Conservation (phyloP, 306 rosid genomes). For the Albizia julibrissin region DNA sequence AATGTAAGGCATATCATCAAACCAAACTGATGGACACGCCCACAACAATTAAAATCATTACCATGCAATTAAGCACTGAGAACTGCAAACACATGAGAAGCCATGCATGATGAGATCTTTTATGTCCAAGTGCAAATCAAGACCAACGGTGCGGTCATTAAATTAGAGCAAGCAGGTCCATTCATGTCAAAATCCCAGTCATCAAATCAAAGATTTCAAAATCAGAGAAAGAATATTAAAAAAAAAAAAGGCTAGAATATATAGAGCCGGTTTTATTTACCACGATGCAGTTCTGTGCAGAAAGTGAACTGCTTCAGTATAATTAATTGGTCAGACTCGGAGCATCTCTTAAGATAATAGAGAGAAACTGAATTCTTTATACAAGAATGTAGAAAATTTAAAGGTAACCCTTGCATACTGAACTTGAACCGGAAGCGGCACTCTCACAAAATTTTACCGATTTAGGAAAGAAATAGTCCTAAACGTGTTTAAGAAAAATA, state of each 20-base stretch:
- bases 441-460: not conserved
- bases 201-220: not conserved
- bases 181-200: not conserved
- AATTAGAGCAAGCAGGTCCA: slow-evolving; percentile 4
- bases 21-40: slow-evolving; percentile 17
- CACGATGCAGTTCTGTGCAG: not conserved
- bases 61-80: not conserved
- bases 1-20: not conserved
- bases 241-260: not conserved
- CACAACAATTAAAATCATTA: slow-evolving; percentile 6
- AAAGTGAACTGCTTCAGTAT: slow-evolving; percentile 9
- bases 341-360: not conserved
- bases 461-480: not conserved
- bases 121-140: slow-evolving; percentile 18
- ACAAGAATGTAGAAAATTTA: slow-evolving; percentile 3
- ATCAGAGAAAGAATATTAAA: not conserved
- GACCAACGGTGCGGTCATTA: slow-evolving; percentile 14
- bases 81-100: not conserved
- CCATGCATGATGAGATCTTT: slow-evolving; percentile 1
- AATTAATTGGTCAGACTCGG: slow-evolving; percentile 19
- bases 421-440: slow-evolving; percentile 3
- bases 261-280: slow-evolving; percentile 1
- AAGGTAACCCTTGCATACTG: slow-evolving; percentile 29
- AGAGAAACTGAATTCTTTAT: not conserved
- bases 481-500: not conserved